A percentile compares a stretch with the other conserved stretches of the same genome.
Evolutionary conservation across 306 rosid species (phyloP).

Genomic region (Malus asiatica): DNA sequence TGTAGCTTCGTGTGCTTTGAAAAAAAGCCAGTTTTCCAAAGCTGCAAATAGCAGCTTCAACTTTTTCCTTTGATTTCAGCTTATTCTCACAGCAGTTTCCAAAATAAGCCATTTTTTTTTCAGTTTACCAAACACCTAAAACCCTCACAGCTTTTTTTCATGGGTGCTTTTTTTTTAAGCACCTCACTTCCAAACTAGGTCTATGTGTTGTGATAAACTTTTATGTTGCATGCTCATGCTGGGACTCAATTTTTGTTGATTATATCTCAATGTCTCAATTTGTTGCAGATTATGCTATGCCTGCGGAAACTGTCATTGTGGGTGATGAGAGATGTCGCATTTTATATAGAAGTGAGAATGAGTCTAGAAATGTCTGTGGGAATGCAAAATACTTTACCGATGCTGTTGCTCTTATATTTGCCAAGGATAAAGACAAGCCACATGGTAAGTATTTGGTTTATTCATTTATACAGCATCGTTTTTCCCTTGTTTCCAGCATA

Average conservation of each 20-base stretch:
- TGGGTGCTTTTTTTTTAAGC: no score
- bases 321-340: slow-evolving; percentile 65
- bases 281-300: slow-evolving; percentile 69
- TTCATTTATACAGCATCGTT: slow-evolving; percentile 6
- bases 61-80: no score
- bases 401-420: slow-evolving; percentile 74
- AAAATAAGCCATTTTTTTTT: no score
- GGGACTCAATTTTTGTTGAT: neutral
- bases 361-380: slow-evolving; percentile 29
- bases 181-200: no score
- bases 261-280: neutral
- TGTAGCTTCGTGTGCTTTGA: no score
- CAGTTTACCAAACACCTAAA: no score
- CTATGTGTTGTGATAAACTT: neutral
- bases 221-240: neutral
- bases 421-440: slow-evolving; percentile 44
- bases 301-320: slow-evolving; percentile 58
- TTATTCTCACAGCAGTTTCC: no score
- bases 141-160: no score
- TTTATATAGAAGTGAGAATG: slow-evolving; percentile 31
- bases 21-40: no score
- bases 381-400: slow-evolving; percentile 21
- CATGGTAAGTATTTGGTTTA: slow-evolving; percentile 35
- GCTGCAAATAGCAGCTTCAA: no score
- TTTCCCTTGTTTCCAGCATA: neutral